Conservation (phyloP, 345 rosid genomes). For the Melaleuca alternifolia region DNA sequence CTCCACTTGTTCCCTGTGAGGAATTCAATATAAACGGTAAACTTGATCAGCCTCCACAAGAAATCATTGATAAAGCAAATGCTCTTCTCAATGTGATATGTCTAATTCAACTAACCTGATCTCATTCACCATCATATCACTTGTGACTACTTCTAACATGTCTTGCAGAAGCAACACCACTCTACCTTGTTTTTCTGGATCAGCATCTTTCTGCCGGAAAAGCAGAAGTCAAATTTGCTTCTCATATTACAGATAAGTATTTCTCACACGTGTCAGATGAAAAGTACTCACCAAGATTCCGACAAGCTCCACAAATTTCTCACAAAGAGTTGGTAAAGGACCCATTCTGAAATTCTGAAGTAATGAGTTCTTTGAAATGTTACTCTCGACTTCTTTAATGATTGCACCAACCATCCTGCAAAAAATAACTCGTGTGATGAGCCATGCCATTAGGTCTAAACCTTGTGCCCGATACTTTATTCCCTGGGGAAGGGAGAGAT, state of each 20-base stretch:
- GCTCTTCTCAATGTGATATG: background rate
- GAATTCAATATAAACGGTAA: background rate
- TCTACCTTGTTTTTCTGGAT: slow-evolving; percentile 54
- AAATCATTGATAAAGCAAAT: background rate
- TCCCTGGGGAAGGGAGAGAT: background rate
- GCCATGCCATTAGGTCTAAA: background rate
- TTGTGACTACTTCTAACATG: slow-evolving; percentile 91
- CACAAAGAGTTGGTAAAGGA: slow-evolving; percentile 57
- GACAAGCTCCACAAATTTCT: slow-evolving; percentile 84
- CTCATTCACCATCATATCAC: slow-evolving; percentile 93
- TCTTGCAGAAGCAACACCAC: slow-evolving; percentile 87
- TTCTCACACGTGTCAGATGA: background rate
- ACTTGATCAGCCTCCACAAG: background rate
- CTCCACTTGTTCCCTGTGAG: slow-evolving; percentile 69
- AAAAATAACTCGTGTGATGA: slow-evolving; percentile 1
- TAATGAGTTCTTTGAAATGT: slow-evolving; percentile 74
- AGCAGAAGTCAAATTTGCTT: background rate
- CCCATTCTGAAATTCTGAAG: slow-evolving; percentile 88
- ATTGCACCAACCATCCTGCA: slow-evolving; percentile 81
- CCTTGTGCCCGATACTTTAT: background rate
- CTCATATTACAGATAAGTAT: background rate
- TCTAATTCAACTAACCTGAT: slow-evolving; percentile 44
- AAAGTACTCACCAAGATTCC: slow-evolving; percentile 64
- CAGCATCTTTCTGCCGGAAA: slow-evolving; percentile 70
- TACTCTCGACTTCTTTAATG: slow-evolving; percentile 81